These are phyloP conservation scores for Coffea canephora DNA, from an alignment of 257 asterid genomes.

Conservation along the genomic window DNA sequence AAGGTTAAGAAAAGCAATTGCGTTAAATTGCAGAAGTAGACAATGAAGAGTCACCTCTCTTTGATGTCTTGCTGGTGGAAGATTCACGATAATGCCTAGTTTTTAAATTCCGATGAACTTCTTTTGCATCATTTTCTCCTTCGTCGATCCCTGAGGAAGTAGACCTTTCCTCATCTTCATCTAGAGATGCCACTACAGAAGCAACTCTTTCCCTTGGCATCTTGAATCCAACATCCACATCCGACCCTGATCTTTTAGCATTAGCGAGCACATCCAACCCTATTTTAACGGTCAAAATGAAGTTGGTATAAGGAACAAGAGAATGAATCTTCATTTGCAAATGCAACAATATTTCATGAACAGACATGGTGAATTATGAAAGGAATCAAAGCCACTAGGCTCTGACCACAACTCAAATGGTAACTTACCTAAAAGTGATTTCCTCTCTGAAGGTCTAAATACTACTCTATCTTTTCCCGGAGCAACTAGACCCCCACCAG, in stretches of 20 bases:
- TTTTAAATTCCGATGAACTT: constrained; percentile 25
- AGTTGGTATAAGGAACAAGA: constrained; percentile 3
- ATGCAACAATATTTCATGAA: neutral
- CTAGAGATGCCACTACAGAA: constrained; percentile 58
- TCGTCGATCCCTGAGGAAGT: constrained; percentile 48
- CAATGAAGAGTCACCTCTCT: constrained; percentile 43
- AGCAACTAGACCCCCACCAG: constrained; percentile 57
- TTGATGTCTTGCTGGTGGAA: constrained; percentile 39
- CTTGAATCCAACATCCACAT: constrained; percentile 51
- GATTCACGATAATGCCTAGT: constrained; percentile 67
- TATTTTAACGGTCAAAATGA: constrained; percentile 19
- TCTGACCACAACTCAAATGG: too few species aligned
- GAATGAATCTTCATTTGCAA: too few species aligned
- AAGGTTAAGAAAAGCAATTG: too few species aligned
- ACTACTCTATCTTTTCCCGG: constrained; percentile 67
- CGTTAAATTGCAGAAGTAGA: neutral
- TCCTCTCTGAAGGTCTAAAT: constrained; percentile 59
- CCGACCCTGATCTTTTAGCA: constrained; percentile 53
- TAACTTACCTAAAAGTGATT: constrained; percentile 64
- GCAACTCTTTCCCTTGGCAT: constrained; percentile 68
- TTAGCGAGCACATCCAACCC: constrained; percentile 81
- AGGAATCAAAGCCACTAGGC: neutral
- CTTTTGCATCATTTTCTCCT: constrained; percentile 33
- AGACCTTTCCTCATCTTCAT: constrained; percentile 62
- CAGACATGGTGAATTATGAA: neutral